Conservation (phyloP, 106 monocot species). For the Chionographis japonica region DNA sequence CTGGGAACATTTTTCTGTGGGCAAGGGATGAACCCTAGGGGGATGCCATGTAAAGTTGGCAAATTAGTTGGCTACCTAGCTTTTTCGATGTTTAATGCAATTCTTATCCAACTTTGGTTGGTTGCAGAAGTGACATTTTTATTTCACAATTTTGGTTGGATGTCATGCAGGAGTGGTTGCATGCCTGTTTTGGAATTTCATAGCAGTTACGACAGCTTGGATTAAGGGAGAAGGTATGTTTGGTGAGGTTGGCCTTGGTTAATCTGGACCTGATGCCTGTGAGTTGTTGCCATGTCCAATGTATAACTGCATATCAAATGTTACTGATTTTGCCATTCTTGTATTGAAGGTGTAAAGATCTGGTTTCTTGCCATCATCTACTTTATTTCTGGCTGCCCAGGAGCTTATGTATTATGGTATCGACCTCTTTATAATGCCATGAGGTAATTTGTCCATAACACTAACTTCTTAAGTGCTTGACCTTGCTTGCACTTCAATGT, state of each 20-base stretch:
- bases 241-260: neutral
- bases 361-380: conserved; percentile 76
- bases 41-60: too few relatives aligned
- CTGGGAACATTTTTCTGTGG: too few relatives aligned
- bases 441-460: conserved; percentile 29
- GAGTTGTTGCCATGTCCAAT: neutral
- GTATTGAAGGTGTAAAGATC: conserved; percentile 41
- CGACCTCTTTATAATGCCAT: conserved; percentile 70
- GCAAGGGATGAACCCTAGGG: too few relatives aligned
- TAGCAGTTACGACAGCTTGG: conserved; percentile 74
- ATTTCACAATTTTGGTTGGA: neutral
- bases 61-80: neutral
- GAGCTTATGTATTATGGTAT: conserved; percentile 73
- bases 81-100: neutral
- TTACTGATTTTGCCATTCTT: conserved; percentile 5
- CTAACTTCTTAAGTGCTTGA: neutral
- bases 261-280: neutral
- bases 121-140: neutral
- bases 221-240: conserved; percentile 53
- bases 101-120: neutral
- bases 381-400: conserved; percentile 59
- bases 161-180: conserved; percentile 39
- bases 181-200: conserved; percentile 61
- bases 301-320: neutral
- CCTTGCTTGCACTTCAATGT: too few relatives aligned